These are phyloP conservation scores for Talaromyces sp. DNA, from an alignment of 2,329 filamentous ascomycete genomes.

Conservation along the genomic window DNA sequence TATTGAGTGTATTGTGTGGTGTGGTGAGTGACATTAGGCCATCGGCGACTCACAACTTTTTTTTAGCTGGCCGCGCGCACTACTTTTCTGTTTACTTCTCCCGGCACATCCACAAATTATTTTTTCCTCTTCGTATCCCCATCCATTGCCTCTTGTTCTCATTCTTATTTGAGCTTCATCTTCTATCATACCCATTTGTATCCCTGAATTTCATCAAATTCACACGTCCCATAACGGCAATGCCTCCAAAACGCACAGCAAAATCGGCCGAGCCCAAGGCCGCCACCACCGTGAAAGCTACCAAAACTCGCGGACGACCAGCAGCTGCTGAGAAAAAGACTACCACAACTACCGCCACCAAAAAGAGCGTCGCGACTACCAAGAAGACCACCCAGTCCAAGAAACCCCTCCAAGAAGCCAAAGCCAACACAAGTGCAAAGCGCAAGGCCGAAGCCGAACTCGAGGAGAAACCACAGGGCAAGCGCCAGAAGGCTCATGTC, in stretches of 20 bases:
- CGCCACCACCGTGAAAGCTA: conserved; percentile 8
- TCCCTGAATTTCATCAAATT: background rate
- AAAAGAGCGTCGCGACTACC: conserved; percentile 6
- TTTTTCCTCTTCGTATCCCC: background rate
- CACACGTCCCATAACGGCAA: conserved; percentile 1
- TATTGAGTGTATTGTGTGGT: background rate
- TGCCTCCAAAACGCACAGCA: conserved; percentile 20
- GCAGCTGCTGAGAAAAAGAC: conserved; percentile 16
- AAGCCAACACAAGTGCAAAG: conserved; percentile 21
- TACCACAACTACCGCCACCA: conserved; percentile 1
- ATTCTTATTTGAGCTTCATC: background rate
- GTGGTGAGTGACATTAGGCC: background rate
- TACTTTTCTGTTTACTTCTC: conserved; percentile 1
- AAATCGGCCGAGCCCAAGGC: conserved; percentile 7
- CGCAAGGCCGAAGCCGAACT: conserved; percentile 20
- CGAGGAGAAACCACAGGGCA: conserved; percentile 19
- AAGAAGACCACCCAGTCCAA: conserved; percentile 13
- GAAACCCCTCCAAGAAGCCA: conserved; percentile 20
- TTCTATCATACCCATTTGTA: background rate
- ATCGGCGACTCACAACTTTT: conserved; percentile 7
- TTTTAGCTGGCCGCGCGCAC: background rate
- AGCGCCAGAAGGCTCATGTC: conserved; percentile 18
- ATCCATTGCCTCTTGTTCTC: conserved; percentile 4
- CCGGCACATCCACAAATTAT: background rate
- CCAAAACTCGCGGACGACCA: conserved; percentile 19